Percentiles rank a stretch among this genome's conserved stretches.
These are phyloP conservation scores for Colletotrichum shisoi DNA, from an alignment of 2,329 filamentous ascomycete species.

Conservation along the genomic window DNA sequence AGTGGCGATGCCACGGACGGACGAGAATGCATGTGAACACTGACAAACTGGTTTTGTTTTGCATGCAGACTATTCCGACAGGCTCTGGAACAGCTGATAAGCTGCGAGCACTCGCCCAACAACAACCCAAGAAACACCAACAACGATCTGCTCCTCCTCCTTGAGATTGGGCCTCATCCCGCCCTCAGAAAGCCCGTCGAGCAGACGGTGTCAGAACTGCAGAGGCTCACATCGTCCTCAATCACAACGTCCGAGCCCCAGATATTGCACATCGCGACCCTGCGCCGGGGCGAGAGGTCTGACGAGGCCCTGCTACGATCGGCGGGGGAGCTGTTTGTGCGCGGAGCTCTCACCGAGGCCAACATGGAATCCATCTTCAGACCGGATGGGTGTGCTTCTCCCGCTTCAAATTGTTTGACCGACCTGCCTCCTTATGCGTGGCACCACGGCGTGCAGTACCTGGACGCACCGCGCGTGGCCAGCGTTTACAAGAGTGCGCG, in stretches of 20 bases:
- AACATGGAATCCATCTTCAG: not conserved
- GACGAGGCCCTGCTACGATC: slow-evolving; percentile 11
- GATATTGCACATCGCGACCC: slow-evolving; percentile 9
- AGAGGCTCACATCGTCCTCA: not conserved
- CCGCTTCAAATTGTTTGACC: not conserved
- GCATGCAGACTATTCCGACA: not conserved
- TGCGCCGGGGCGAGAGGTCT: slow-evolving; percentile 28
- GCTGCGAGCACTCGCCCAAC: not conserved
- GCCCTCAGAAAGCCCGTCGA: slow-evolving; percentile 38
- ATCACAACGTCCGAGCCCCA: not conserved
- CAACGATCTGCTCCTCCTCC: slow-evolving; percentile 7
- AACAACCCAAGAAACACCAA: no score
- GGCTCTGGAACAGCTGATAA: not conserved
- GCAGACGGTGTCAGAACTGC: slow-evolving; percentile 10
- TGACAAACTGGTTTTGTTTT: not conserved
- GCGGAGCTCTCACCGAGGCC: not conserved
- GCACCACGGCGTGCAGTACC: slow-evolving; percentile 7
- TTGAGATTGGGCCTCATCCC: slow-evolving; percentile 42
- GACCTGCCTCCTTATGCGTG: slow-evolving; percentile 24
- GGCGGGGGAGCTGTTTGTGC: slow-evolving; percentile 27
- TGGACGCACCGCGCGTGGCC: slow-evolving; percentile 2
- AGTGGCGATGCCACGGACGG: no score
- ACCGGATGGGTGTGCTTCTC: not conserved
- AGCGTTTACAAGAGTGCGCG: not conserved
- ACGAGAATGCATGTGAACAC: no score